Conservation (phyloP, 2,329 filamentous ascomycete genomes). For the Nakataea oryzae region DNA sequence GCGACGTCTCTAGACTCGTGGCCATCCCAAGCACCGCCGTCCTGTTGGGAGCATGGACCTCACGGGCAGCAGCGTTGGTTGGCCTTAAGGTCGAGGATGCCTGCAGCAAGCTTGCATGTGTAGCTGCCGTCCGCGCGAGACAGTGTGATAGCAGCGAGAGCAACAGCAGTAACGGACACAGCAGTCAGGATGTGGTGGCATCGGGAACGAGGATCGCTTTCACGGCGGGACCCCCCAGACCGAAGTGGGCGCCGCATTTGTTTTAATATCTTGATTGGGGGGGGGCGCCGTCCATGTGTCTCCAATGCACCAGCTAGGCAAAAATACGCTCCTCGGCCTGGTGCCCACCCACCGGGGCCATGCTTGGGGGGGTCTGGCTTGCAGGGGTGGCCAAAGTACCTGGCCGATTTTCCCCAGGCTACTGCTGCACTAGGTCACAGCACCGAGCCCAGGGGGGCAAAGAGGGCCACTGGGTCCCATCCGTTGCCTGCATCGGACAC, state of each 20-base stretch:
- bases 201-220: neutral
- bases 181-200: slow-evolving; percentile 2
- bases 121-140: neutral
- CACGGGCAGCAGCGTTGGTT: neutral
- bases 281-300: neutral
- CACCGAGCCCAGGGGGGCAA: neutral
- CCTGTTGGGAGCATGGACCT: slow-evolving; percentile 2
- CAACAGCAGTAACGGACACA: neutral
- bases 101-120: neutral
- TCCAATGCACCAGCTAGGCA: neutral
- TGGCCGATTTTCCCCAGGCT: neutral
- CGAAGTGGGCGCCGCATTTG: neutral
- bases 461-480: neutral
- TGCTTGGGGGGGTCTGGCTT: neutral
- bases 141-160: neutral
- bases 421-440: neutral
- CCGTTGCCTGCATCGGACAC: neutral
- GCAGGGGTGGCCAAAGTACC: neutral
- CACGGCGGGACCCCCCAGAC: neutral
- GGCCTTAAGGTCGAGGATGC: neutral
- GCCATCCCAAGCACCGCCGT: slow-evolving; percentile 4
- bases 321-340: neutral
- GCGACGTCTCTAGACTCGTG: slow-evolving; percentile 5
- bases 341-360: neutral
- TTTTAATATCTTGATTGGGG: neutral